These are phyloP conservation scores for Trypanosoma scelopori DNA, from an alignment of 208 protist species.

Conservation along the genomic window DNA sequence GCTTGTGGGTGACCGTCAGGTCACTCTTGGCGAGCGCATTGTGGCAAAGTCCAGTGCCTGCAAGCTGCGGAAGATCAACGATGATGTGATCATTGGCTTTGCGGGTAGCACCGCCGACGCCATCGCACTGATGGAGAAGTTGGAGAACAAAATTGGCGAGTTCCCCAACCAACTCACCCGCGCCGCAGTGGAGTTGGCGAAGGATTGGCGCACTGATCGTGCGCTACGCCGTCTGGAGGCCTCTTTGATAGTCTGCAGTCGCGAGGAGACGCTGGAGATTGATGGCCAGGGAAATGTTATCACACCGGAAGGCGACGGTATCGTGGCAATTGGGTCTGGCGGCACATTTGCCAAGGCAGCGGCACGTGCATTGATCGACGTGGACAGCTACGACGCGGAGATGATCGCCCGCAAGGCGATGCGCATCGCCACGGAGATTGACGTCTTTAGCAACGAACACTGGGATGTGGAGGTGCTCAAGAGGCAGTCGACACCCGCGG, in stretches of 20 bases:
- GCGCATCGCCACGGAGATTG: constrained; percentile 95
- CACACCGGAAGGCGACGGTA: constrained; percentile 92
- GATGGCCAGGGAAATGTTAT: constrained; percentile 96
- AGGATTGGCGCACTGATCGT: constrained; percentile 95
- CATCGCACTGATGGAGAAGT: constrained; percentile 95
- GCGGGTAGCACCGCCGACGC: constrained; percentile 94
- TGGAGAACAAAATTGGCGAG: constrained; percentile 93
- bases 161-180: constrained; percentile 93
- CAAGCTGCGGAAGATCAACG: constrained; percentile 79
- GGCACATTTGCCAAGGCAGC: constrained; percentile 94
- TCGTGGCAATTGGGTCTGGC: constrained; percentile 93
- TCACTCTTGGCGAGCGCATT: constrained; percentile 93
- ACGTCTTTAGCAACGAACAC: constrained; percentile 95
- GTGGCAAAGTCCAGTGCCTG: constrained; percentile 86
- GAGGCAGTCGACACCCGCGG: constrained; percentile 17
- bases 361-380: constrained; percentile 91
- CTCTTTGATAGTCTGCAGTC: constrained; percentile 91
- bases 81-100: constrained; percentile 91
- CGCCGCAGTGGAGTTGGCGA: constrained; percentile 93
- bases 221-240: constrained; percentile 93
- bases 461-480: constrained; percentile 90
- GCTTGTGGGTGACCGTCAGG: constrained; percentile 93
- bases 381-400: constrained; percentile 88
- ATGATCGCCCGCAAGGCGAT: constrained; percentile 93
- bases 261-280: constrained; percentile 91